Base-by-base conservation (phyloP, 331 rosid species). In the Acacia pycnantha region DNA sequence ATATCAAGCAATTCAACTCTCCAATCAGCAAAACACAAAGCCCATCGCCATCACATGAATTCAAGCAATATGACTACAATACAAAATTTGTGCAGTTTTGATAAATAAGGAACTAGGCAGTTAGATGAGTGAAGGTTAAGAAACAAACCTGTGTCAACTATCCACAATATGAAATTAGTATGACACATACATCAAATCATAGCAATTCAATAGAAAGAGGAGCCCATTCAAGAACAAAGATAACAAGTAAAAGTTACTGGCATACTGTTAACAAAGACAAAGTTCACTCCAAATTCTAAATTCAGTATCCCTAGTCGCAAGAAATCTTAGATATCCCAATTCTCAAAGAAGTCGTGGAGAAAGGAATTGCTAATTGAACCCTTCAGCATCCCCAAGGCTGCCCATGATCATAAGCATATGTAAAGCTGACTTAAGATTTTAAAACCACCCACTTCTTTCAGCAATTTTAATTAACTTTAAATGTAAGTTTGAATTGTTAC, bases 1-100 rank as follows among this genome's bases (percentile, higher is more conserved):
- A 89, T 50, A 88, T 76, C 82, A 89, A 85, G 85, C 64, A 81
- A 89, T 84, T 46, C 61, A 73, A 73, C 61, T 15, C 61, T 46
- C 40, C 24, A 73, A 48, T 73, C 62, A 73, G 77, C 18, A 73
- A 47, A 48, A 73, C 18, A 73, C 16, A 18, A 73, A 73, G 24
- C 48, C 59, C 24, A 48, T 27, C 54, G 4, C 77, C 27, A 48
- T 11, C 70, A 5, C 41, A 43, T 56, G 61, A 76, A 44, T 76
- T 65, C 9, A 79, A 67, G 62, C 58, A 43, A 64, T 58, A 81
- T 33, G 40, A 65, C 27, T 16, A 65, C 48, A 85, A 79, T 59
- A 41, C 47, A 75, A 78, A 29, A 14, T 21, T 8, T 62, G 33
- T 16, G 64, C 47, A 1, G 50, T 16, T 31, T 18, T 65, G 24